Evolutionary conservation across 345 rosid species (phyloP).

Genomic region (Lepidium africanum): DNA sequence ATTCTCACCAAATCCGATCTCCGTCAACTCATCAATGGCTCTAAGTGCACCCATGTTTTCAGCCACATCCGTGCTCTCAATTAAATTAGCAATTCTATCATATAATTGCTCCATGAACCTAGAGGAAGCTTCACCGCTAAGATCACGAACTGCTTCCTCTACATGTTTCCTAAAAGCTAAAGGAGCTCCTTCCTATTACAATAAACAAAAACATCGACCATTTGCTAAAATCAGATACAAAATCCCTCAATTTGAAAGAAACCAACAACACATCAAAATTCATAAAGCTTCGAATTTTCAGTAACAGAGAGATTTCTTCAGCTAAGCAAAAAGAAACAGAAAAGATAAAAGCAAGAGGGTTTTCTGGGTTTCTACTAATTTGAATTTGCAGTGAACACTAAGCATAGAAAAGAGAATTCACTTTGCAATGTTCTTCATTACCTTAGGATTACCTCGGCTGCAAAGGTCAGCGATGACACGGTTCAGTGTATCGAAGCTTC

Average conservation of each 20-base stretch:
- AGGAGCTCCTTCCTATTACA: slow-evolving; percentile 69
- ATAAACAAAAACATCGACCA: neutral
- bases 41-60: slow-evolving; percentile 91
- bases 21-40: slow-evolving; percentile 89
- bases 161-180: slow-evolving; percentile 75
- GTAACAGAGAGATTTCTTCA: neutral
- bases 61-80: slow-evolving; percentile 70
- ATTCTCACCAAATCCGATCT: slow-evolving; percentile 87
- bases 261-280: neutral
- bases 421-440: slow-evolving; percentile 5
- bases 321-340: neutral
- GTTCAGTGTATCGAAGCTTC: slow-evolving; percentile 68
- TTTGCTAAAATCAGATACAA: neutral
- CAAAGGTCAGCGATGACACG: slow-evolving; percentile 83
- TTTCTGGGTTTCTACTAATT: slow-evolving; percentile 1
- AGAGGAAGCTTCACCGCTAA: slow-evolving; percentile 76
- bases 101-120: slow-evolving; percentile 87
- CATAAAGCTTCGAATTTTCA: neutral
- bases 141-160: slow-evolving; percentile 87
- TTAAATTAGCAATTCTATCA: slow-evolving; percentile 56
- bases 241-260: neutral
- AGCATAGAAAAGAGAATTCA: neutral
- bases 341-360: neutral
- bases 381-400: neutral
- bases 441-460: slow-evolving; percentile 72